Evolutionary conservation across 164 flowering plant species (phyloP), one percentile per base, ranked within the genome.

Genomic region (Sedum album): DNA sequence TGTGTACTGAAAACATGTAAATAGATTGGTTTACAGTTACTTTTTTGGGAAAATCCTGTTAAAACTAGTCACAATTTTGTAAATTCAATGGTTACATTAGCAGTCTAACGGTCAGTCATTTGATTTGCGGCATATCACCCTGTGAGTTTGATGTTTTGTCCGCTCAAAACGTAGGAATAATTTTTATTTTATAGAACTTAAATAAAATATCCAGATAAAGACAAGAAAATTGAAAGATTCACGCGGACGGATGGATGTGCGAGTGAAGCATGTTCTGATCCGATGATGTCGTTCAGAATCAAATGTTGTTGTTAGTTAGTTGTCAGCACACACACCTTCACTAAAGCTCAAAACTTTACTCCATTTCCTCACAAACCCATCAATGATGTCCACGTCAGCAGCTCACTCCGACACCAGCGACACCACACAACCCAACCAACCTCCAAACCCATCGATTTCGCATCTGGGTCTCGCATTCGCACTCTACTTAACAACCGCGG

Each of bases 281-380:
- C 57, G 57, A 51, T 51, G 57, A 51, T 23, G 57, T 5, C 28
- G 26, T 4, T 44, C 17, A 10, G 2, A 1, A 48, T 48, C 53
- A 48, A 48, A 48, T 51, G 28, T 51, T 51, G 57, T 51, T 51
- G 57, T 51, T 51, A 7, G 38, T 35, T 35, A 51, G 57, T 51
- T 51, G 57, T 21, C 57, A 51, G 28, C 21, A 18, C 21, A 20
- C 57, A 51, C 57, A 23, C 14, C 57, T 5, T n/a, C n/a, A n/a
- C n/a, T 9, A n/a, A 51, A 51, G 57, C 57, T 51, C 57, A 5
- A n/a, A 51, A 5, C 57, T 51, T 51, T 51, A n/a, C 57, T 51
- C 57, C 57, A 51, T 21, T 51, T 51, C 57, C 28, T 46, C 5
- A 15, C 51, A 14, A 9, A n/a, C 8, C 26, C 57, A 51, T n/a